phyloP scores from a whole-genome alignment of 805 yeast genomes.

The Kazachstania kunashirensis region DNA sequence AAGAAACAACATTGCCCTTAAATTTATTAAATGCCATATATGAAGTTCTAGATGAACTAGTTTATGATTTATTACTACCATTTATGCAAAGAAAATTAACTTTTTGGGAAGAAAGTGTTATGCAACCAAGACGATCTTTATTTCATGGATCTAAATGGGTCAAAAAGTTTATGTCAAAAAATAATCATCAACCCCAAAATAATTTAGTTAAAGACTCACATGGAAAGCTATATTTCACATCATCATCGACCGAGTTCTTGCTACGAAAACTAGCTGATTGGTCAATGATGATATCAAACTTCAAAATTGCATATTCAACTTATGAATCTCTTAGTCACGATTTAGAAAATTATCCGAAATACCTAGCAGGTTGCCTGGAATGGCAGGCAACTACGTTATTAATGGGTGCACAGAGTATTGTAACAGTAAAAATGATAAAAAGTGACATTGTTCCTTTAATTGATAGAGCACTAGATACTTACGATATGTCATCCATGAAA shows the following conservation, averaged over 20 bases:
- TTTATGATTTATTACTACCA: slow-evolving; percentile 40
- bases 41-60: slow-evolving; percentile 17
- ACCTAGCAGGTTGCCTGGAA: slow-evolving; percentile 70
- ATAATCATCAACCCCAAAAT: slow-evolving; percentile 9
- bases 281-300: slow-evolving; percentile 85
- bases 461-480: slow-evolving; percentile 18
- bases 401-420: slow-evolving; percentile 41
- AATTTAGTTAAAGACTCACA: slow-evolving; percentile 36
- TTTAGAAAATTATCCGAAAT: slow-evolving; percentile 42
- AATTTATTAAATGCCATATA: slow-evolving; percentile 18
- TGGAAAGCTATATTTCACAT: slow-evolving; percentile 48
- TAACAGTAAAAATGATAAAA: slow-evolving; percentile 34
- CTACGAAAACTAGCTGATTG: slow-evolving; percentile 84
- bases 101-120: slow-evolving; percentile 75
- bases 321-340: slow-evolving; percentile 79
- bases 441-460: slow-evolving; percentile 38
- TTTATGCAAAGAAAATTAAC: slow-evolving; percentile 79
- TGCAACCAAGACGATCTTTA: slow-evolving; percentile 66
- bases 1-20: slow-evolving; percentile 12
- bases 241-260: slow-evolving; percentile 57
- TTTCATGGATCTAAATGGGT: slow-evolving; percentile 59
- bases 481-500: slow-evolving; percentile 31
- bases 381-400: slow-evolving; percentile 70
- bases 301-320: slow-evolving; percentile 69
- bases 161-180: slow-evolving; percentile 29